A percentile compares a stretch with the other conserved stretches of the same genome.
Evolutionary conservation across 164 flowering plant species (phyloP).

Genomic region (Nymphaea thermarum): DNA sequence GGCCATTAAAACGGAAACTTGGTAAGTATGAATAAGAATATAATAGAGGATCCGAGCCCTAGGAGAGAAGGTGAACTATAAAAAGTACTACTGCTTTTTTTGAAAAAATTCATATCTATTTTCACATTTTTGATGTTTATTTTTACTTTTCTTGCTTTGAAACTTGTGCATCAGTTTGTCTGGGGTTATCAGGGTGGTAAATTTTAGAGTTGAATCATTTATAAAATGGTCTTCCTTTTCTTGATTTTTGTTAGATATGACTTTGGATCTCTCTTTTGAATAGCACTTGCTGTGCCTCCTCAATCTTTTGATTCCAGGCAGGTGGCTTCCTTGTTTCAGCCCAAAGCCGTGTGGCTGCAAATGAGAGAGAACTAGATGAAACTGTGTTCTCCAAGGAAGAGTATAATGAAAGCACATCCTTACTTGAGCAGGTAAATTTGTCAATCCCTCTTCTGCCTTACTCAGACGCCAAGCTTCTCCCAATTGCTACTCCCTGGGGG

Average conservation of each 20-base stretch:
- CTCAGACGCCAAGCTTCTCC: neutral
- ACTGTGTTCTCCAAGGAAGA: constrained; percentile 38
- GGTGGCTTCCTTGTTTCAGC: constrained; percentile 79
- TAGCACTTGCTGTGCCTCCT: constrained; percentile 7
- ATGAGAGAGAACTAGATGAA: constrained; percentile 76
- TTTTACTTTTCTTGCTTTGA: neutral
- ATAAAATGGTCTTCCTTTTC: too few species aligned
- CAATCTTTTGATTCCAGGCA: constrained; percentile 50
- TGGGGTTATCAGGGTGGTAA: neutral
- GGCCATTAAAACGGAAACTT: too few species aligned
- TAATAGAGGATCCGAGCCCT: too few species aligned
- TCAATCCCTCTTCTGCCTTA: neutral
- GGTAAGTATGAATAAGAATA: too few species aligned
- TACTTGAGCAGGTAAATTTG: constrained; percentile 68
- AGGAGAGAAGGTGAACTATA: too few species aligned
- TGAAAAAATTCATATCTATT: neutral
- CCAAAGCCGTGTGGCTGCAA: constrained; percentile 38
- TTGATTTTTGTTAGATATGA: neutral
- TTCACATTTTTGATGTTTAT: neutral
- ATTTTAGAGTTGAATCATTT: too few species aligned
- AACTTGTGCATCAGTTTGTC: neutral
- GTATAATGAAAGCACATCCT: constrained; percentile 52
- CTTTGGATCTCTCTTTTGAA: constrained; percentile 2
- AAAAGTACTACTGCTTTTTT: too few species aligned
- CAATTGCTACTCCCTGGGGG: neutral